A percentile compares a stretch with the other conserved stretches of the same genome.
Evolutionary conservation across 257 asterid genomes (phyloP).

Genomic region (Salvia rosmarinus): DNA sequence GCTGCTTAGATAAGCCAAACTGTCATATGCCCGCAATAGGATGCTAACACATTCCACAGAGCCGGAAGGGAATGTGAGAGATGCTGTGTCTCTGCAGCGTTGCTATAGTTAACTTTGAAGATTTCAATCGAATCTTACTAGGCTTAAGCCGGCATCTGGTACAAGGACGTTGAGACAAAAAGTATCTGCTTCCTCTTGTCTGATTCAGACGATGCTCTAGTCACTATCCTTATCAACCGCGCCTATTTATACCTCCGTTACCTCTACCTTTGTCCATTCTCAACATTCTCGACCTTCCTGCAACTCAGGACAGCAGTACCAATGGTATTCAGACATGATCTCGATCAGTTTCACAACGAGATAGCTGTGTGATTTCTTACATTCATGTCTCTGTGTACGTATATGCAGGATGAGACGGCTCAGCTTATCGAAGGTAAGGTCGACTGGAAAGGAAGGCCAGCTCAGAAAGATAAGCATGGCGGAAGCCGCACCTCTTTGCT

Average conservation of each 20-base stretch:
- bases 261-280: slow-evolving; percentile 15
- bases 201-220: background rate
- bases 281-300: background rate
- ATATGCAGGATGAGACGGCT: slow-evolving; percentile 48
- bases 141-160: slow-evolving; percentile 40
- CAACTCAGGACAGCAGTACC: background rate
- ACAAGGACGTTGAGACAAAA: slow-evolving; percentile 43
- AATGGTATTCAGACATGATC: slow-evolving; percentile 32
- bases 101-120: slow-evolving; percentile 29
- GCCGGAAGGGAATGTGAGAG: slow-evolving; percentile 7
- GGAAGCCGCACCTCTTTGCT: slow-evolving; percentile 50
- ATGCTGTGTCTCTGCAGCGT: slow-evolving; percentile 9
- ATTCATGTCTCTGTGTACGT: background rate
- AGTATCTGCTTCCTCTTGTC: slow-evolving; percentile 25
- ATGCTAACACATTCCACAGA: no score
- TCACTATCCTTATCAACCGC: background rate
- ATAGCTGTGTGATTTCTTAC: background rate
- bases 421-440: slow-evolving; percentile 66
- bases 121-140: slow-evolving; percentile 35
- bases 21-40: background rate
- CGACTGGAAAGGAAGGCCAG: slow-evolving; percentile 73
- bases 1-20: slow-evolving; percentile 30
- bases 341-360: background rate
- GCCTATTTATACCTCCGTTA: slow-evolving; percentile 23
- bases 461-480: slow-evolving; percentile 59